Conservation (phyloP, 768 basidiomycete species). For the Austroboletus eburneus region DNA sequence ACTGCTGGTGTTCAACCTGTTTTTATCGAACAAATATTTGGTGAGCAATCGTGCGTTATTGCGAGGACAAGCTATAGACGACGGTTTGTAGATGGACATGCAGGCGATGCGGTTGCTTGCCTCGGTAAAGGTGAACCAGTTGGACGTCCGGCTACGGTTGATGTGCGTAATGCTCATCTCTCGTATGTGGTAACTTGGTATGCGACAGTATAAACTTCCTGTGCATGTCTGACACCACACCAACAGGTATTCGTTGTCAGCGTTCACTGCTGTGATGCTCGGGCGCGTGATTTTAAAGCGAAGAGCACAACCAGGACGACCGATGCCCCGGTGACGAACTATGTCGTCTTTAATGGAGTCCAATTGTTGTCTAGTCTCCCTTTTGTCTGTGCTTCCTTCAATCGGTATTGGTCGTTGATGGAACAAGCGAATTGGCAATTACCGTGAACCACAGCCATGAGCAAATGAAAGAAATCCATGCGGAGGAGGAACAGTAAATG, state of each 20-base stretch:
- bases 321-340: slow-evolving; percentile 49
- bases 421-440: background rate
- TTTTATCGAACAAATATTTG: slow-evolving; percentile 86
- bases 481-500: slow-evolving; percentile 6
- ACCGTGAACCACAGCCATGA: background rate
- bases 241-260: slow-evolving; percentile 83
- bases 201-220: slow-evolving; percentile 14
- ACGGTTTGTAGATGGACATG: slow-evolving; percentile 67
- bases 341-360: background rate
- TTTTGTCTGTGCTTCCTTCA: background rate
- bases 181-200: slow-evolving; percentile 97
- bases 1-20: slow-evolving; percentile 77
- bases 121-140: slow-evolving; percentile 75
- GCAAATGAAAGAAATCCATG: slow-evolving; percentile 3
- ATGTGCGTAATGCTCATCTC: slow-evolving; percentile 89
- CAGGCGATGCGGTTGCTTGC: slow-evolving; percentile 60
- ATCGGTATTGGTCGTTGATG: slow-evolving; percentile 1
- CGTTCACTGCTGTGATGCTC: slow-evolving; percentile 82
- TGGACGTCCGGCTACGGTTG: slow-evolving; percentile 77
- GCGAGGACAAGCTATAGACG: background rate
- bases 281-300: slow-evolving; percentile 58
- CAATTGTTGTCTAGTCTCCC: slow-evolving; percentile 2
- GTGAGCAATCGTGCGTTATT: slow-evolving; percentile 40
- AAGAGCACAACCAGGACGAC: slow-evolving; percentile 43
- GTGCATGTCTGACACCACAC: slow-evolving; percentile 10